These are phyloP conservation scores for Xylariomycetidae sp. DNA, from an alignment of 2,329 filamentous ascomycete species.

Conservation along the genomic window DNA sequence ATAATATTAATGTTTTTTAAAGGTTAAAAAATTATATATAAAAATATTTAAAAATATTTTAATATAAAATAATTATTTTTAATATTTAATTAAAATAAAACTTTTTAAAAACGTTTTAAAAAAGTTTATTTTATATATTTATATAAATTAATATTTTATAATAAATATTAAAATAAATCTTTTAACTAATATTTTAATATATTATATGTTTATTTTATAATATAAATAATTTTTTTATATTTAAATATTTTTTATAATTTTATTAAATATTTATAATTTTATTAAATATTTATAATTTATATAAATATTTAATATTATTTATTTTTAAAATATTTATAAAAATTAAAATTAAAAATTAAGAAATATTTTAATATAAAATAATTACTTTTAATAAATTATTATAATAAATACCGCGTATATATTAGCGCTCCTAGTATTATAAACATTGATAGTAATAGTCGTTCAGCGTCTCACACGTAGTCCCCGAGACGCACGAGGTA, in stretches of 20 bases:
- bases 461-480: conserved; percentile 27
- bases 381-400: background rate
- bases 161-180: background rate
- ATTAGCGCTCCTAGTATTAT: background rate
- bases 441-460: conserved; percentile 24
- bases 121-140: background rate
- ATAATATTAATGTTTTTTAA: background rate
- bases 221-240: background rate
- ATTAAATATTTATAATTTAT: background rate
- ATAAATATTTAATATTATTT: background rate
- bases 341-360: background rate
- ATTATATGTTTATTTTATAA: background rate
- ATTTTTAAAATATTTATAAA: background rate
- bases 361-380: background rate
- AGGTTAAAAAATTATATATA: background rate
- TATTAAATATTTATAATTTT: background rate
- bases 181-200: background rate
- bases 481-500: conserved; percentile 27
- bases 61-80: background rate
- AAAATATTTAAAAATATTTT: background rate
- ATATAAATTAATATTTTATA: background rate
- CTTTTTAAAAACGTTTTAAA: background rate
- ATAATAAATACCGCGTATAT: background rate
- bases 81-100: background rate
- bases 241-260: background rate